Percentiles rank a stretch among this genome's conserved stretches.
These are phyloP conservation scores for Thuja plicata DNA, from an alignment of 83 land plant genomes.

Conservation along the genomic window DNA sequence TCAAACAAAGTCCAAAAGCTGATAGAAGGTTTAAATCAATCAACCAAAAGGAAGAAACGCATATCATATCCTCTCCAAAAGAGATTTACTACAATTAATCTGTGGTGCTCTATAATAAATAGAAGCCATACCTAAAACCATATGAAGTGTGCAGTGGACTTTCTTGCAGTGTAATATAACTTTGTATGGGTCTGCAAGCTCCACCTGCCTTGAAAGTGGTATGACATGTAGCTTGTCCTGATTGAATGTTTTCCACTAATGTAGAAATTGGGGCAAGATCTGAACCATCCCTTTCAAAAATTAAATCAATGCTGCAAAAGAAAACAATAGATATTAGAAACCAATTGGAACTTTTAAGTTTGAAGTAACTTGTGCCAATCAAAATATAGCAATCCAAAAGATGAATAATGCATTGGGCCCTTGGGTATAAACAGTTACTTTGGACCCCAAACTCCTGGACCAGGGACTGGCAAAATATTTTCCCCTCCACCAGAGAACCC, in stretches of 20 bases:
- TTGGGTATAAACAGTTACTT: conserved; percentile 34
- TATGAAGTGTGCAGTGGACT: conserved; percentile 10
- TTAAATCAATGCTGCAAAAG: conserved; percentile 65
- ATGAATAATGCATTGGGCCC: background rate
- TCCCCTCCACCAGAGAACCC: conserved; percentile 34
- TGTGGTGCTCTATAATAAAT: background rate
- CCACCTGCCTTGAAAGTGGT: conserved; percentile 18
- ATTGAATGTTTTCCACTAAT: conserved; percentile 31
- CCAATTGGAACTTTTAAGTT: background rate
- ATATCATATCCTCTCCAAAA: background rate
- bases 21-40: background rate
- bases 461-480: conserved; percentile 34
- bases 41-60: background rate
- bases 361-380: background rate
- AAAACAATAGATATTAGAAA: background rate
- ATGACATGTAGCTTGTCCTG: conserved; percentile 27
- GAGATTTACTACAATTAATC: background rate
- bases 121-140: conserved; percentile 24
- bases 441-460: conserved; percentile 90
- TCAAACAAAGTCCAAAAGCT: background rate
- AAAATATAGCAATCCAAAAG: background rate
- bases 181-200: conserved; percentile 22
- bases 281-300: conserved; percentile 50
- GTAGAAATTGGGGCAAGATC: conserved; percentile 30
- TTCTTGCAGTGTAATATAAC: conserved; percentile 13